phyloP scores from a whole-genome alignment of 1,284 basidiomycete genomes.

The Ustilago shanxiensis region DNA sequence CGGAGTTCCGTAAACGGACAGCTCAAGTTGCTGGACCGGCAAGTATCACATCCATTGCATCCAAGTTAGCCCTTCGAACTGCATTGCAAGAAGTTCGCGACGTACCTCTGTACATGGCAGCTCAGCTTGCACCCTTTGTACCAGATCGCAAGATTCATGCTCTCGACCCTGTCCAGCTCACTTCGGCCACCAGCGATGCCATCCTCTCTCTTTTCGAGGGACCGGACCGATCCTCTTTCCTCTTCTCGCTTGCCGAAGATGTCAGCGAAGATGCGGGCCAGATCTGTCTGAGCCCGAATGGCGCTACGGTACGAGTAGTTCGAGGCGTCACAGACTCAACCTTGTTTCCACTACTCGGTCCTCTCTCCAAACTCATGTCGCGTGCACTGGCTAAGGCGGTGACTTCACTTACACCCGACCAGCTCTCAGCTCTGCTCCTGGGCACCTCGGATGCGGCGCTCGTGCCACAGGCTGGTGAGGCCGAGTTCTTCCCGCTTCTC shows the following conservation, averaged over 20 bases:
- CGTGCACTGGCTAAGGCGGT: conserved; percentile 49
- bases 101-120: conserved; percentile 54
- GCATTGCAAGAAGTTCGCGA: conserved; percentile 38
- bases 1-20: conserved; percentile 53
- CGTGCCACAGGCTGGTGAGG: conserved; percentile 13
- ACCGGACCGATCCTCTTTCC: conserved; percentile 18
- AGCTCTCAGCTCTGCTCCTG: conserved; percentile 43
- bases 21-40: conserved; percentile 35
- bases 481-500: conserved; percentile 37
- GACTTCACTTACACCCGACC: conserved; percentile 30
- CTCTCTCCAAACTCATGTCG: conserved; percentile 62
- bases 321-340: conserved; percentile 29
- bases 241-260: conserved; percentile 35
- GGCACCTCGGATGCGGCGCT: conserved; percentile 29
- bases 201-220: conserved; percentile 56
- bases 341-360: conserved; percentile 58
- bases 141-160: conserved; percentile 51
- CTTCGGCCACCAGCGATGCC: conserved; percentile 44
- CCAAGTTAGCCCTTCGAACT: conserved; percentile 17
- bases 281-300: conserved; percentile 10
- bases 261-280: neutral
- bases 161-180: conserved; percentile 42
- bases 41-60: conserved; percentile 36
- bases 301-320: conserved; percentile 15
- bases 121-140: conserved; percentile 49